Evolutionary conservation across 495 filamentous ascomycete species (phyloP), one percentile per base, ranked within the genome.

Genomic region (Corynascus novoguineensis): DNA sequence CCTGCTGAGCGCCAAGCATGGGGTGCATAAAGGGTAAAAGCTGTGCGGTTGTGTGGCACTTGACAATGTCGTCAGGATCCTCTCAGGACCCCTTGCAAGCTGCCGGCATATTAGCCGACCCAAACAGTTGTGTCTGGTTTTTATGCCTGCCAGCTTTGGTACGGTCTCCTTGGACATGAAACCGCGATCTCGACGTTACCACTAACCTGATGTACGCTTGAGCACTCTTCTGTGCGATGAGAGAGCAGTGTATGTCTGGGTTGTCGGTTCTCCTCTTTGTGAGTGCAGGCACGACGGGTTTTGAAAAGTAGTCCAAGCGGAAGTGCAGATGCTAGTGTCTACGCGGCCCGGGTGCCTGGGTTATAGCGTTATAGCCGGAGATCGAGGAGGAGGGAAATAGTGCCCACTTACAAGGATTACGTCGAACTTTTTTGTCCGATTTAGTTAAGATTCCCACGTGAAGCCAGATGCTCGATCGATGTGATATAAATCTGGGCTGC

Each of bases 181-280:
- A 50, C 61, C 61, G 61, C 19, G 28, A 60, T 11, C n/a, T 35
- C 48, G 45, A 59, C 45, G 38, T 38, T 28, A 52, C 55, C 25
- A 24, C 27, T 37, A 29, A 45, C 22, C 45, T 58, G 28, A n/a
- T 25, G 35, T 11, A 31, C 22, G 27, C 31, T 37, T 51, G 34
- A 48, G 47, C 5, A n/a, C n/a, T n/a, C n/a, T n/a, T n/a, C 8
- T 3, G 25, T 1, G 3, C 15, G 47, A 15, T 21, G 47, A 50
- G 14, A 21, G 46, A 28, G 35, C n/a, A 42, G 24, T 3, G 35
- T 51, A 3, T 19, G 22, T 32, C 12, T 21, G 15, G 7, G n/a
- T 47, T 47, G 11, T 32, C 11, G 31, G 6, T 32, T 32, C 31
- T 32, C 6, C 31, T 5, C 31, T 32, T 5, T 32, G 5, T 32